Base-by-base conservation (phyloP, 2,329 filamentous ascomycete genomes). In the Paradendryphiella salina region DNA sequence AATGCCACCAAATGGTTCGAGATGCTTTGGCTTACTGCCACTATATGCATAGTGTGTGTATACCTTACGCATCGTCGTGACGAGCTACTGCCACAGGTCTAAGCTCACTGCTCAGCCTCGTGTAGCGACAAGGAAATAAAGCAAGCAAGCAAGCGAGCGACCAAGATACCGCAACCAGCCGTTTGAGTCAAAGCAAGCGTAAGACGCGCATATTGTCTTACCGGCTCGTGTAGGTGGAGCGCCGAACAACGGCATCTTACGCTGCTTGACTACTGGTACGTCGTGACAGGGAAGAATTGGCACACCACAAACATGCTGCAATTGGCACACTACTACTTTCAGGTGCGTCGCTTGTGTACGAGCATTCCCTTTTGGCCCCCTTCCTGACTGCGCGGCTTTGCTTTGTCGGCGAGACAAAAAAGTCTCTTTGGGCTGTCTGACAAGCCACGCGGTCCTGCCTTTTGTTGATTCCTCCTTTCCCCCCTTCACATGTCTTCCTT, bases 171-270 rank as follows among this genome's bases (percentile, higher is more conserved):
- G 57, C 60, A 60, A 55, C 48, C 52, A 61, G 56, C 58, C 57
- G 55, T 56, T 26, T 41, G 39, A 46, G 38, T 47, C 52, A 54
- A 55, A 43, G 45, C 33, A 38, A 42, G 42, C 47, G 50, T 49
- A 56, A 54, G 56, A 60, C 50, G 53, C 51, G 58, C 55, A 46
- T 52, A 54, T 47, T 55, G 61, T 67, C 64, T 64, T 61, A 66
- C 60, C 56, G 50, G 59, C 55, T 60, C 44, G 53, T 59, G 65
- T 57, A 56, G 50, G 56, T 37, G 48, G 50, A 56, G 49, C 40
- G 42, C 23, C 44, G 49, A 33, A 57, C 55, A 59, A 52, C 52
- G 32, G 50, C 36, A 51, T 46, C 5, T 33, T 33, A 32, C 21
- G 42, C 32, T 44, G 32, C 29, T 47, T 41, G 43, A 49, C 28